phyloP scores from a whole-genome alignment of 306 rosid species.

The Hippophae rhamnoides region DNA sequence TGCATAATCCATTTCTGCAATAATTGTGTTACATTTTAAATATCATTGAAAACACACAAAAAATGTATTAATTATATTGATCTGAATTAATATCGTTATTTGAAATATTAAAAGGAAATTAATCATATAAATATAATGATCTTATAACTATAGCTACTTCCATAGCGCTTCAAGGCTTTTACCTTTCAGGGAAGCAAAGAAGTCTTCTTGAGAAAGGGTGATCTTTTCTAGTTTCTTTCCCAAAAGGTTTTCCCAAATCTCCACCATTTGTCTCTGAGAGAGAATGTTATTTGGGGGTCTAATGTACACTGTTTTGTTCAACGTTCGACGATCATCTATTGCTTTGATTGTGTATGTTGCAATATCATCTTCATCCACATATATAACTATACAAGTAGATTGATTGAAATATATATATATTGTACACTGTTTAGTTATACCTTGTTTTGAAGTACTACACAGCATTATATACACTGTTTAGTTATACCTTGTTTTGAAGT shows the following conservation, averaged over 20 bases:
- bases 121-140: neutral
- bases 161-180: neutral
- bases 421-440: too few species aligned
- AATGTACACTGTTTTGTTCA: slow-evolving; percentile 70
- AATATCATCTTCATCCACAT: slow-evolving; percentile 64
- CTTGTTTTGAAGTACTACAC: too few species aligned
- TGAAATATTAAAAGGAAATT: neutral
- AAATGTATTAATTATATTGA: too few species aligned
- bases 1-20: slow-evolving; percentile 40
- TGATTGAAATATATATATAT: too few species aligned
- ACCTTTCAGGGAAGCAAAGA: slow-evolving; percentile 60
- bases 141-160: too few species aligned
- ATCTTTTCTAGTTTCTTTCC: slow-evolving; percentile 46
- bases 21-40: neutral
- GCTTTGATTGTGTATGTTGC: slow-evolving; percentile 58
- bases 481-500: too few species aligned
- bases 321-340: slow-evolving; percentile 66
- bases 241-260: slow-evolving; percentile 58
- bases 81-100: too few species aligned
- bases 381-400: slow-evolving; percentile 20
- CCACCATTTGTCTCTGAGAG: slow-evolving; percentile 47
- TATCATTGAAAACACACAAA: too few species aligned
- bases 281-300: slow-evolving; percentile 66
- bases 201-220: slow-evolving; percentile 39
- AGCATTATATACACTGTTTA: too few species aligned